Conservation (phyloP, 495 filamentous ascomycete species). For the Aspergillus olivimuriae region DNA sequence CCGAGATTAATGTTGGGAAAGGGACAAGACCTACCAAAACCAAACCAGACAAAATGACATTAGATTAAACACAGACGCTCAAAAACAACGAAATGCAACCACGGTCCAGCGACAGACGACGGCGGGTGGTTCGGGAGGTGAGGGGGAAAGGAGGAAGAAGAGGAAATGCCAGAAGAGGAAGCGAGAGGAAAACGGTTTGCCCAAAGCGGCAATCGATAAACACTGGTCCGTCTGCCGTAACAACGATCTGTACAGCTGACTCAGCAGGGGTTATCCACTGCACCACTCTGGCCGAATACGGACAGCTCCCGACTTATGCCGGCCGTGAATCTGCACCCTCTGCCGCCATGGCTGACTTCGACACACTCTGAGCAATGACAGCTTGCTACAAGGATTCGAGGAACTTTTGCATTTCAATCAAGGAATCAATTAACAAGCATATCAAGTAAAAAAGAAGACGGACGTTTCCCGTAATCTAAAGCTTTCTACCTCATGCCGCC, state of each 20-base stretch:
- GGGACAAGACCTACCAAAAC: constrained; percentile 12
- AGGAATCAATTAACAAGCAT: too few species aligned
- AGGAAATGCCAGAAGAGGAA: constrained; percentile 6
- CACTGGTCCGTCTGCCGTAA: constrained; percentile 23
- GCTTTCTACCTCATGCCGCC: too few species aligned
- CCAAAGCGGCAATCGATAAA: constrained; percentile 40
- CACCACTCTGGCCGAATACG: too few species aligned
- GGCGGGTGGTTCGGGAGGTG: too few species aligned
- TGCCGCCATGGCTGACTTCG: too few species aligned
- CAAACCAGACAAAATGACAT: constrained; percentile 11
- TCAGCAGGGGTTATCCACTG: constrained; percentile 14
- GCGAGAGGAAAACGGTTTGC: constrained; percentile 32
- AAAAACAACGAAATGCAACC: constrained; percentile 27
- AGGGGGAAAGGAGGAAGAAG: constrained; percentile 6
- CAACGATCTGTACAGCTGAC: constrained; percentile 22
- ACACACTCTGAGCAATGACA: too few species aligned
- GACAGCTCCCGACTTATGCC: too few species aligned
- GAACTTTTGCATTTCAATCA: too few species aligned
- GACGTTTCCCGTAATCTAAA: too few species aligned
- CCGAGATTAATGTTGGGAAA: background rate
- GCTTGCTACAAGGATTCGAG: too few species aligned
- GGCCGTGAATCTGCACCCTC: constrained; percentile 5
- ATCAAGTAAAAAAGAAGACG: too few species aligned
- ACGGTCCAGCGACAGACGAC: too few species aligned
- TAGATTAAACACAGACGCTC: constrained; percentile 21